Base-by-base conservation (phyloP, 2,329 filamentous ascomycete genomes). In the Tympanopsis confertula region DNA sequence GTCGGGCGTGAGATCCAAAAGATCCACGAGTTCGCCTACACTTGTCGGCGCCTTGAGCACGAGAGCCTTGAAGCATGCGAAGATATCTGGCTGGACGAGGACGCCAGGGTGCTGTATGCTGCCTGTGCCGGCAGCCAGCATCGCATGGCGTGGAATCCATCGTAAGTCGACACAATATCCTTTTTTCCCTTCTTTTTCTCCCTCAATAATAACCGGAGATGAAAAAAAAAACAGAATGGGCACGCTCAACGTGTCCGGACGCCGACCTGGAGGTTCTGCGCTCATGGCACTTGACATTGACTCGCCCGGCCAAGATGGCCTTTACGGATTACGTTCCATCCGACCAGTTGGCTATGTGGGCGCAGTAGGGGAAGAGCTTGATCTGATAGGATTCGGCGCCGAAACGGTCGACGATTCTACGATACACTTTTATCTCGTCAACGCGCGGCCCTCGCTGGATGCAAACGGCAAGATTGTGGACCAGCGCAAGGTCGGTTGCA, bases 301-400 rank as follows among this genome's bases (percentile, higher is more conserved):
- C 26, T 5, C 35, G 4, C 42, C 38, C 44, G 42, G 10, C 13
- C 30, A 3, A 47, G 50, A 5, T 38, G 36, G 12, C 15, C 51
- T 18, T 39, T 45, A 19, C 46, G 46, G 13, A 43, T 47, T 17
- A 5, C 30, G 48, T 18, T 41, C 43, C 24, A 47, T 48, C 46
- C 36, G 51, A n/a, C 38, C 40, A 4, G 42, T 47, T 20, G 38
- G 48, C 10, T 54, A 49, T 33, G 37, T 39, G 5, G 51, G 49
- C 1, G 44, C 41, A 19, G 45, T 47, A 7, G 49, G 50, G 29
- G 45, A 40, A 10, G 49, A 48, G 4, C 39, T 58, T 7, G 51
- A 53, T 37, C 46, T 60, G 19, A 51, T 55, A 14, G 53, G 51
- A 3, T 45, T 61, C 14, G 53, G 59, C 38, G 48, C 56, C 13